Evolutionary conservation across 352 stramenopile species (phyloP), one percentile per base, ranked within the genome.

Genomic region (Phytophthora agathidicida): DNA sequence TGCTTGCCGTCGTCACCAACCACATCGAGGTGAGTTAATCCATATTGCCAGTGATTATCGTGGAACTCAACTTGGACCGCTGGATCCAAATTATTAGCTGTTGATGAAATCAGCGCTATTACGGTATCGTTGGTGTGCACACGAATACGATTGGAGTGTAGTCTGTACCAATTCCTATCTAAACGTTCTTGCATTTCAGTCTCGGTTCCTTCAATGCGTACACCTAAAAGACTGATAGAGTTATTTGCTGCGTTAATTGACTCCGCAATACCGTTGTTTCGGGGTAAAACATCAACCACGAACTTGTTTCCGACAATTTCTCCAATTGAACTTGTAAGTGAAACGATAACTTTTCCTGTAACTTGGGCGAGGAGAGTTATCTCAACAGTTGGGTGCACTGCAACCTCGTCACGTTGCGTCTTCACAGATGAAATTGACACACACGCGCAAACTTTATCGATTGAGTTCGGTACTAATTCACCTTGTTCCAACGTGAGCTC

Each of bases 1-100:
- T 43, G 26, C 16, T 52, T 46, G 14, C 22, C 20, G 2, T 53
- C 38, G 8, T 7, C 9, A 27, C 39, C 37, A 27, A 35, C 32
- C 2, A 69, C 27, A 9, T 52, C 48, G 14, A 63, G 51, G n/a
- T 51, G 44, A 17, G 38, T 69, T 32, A 60, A 16, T 26, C 36
- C 53, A 33, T 46, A 60, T 13, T 53, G 37, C 52, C 44, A 63
- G 3, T 49, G 38, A 30, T 45, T 57, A 27, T 45, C 30, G 10
- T 37, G 30, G 46, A 31, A 50, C 45, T 69, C 42, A 17, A 69
- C 52, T 36, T 69, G 52, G 32, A 69, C 6, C 17, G 23, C 45
- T 36, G 38, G 45, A 31, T 60, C 41, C 24, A 30, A n/a, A 45
- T 52, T 26, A 11, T 38, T 46, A 47, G 32, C 50, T 54, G 19